Evolutionary conservation across 2,329 filamentous ascomycete genomes (phyloP), one percentile per base, ranked within the genome.

Genomic region (Bipolaris zeicola): DNA sequence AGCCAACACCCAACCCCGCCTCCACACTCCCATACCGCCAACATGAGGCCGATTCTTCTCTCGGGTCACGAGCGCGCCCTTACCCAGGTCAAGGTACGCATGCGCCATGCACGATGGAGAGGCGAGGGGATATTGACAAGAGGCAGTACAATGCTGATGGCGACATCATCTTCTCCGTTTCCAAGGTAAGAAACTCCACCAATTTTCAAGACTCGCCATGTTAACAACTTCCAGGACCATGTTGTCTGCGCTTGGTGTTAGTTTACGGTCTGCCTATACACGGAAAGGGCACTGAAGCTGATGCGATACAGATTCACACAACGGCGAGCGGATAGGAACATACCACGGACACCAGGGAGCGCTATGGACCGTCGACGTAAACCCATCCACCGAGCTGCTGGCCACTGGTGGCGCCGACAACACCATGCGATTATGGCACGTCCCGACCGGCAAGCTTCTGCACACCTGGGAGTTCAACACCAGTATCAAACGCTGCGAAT

Each of bases 391-490:
- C 64, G 91, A 90, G 72, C 87, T 99, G 75, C 89, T 98, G 75
- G 95, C 94, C 74, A 96, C 91, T 60, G 95, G 95, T 72, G 95
- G 93, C 70, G 95, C 95, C 79, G 95, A 99, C 83, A 98, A 98
- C 85, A 97, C 94, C 42, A 94, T 99, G 80, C 88, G 93, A 74
- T 85, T 99, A 72, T 99, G 95, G 95, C 92, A 99, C 76, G 85
- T 97, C 77, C 90, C 92, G 85, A 90, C 90, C 14, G 95, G 95
- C 76, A 91, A 91, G 77, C 89, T 91, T 76, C 85, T 99, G 73
- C 97, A 98, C 88, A 91, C 90, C 55, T 99, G 95, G 95, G 93
- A 99, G 68, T 97, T 97, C 81, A 88, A 90, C 58, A 98, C 95
- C 42, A 92, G 93, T 64, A 92, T 99, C 79, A 98, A 99, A 87